Evolutionary conservation across 1,139 yeast species (phyloP), one percentile per base, ranked within the genome.

Genomic region (Suhomyces kunorum): DNA sequence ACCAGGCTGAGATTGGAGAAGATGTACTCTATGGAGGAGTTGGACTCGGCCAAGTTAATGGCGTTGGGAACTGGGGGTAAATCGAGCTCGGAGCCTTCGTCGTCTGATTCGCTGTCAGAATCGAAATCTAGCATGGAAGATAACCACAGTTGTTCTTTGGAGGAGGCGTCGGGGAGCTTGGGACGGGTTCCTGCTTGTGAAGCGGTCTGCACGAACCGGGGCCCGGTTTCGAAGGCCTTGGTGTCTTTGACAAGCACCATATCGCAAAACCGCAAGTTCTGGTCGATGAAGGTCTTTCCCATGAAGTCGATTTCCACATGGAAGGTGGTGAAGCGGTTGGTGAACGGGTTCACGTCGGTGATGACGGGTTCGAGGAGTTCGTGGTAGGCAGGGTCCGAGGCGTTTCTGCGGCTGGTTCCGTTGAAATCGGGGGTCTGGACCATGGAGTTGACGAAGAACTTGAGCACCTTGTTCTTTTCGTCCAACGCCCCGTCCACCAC

Each of bases 291-390:
- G 18, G 60, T 54, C 28, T 64, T 63, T 3, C 80, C 82, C 61
- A 67, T 64, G 50, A 72, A 77, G 38, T 63, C 63, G 16, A 71
- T 54, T 28, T 66, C 63, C n/a, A 75, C 69, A 39, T 73, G 76
- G 27, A 78, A 55, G 1, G 81, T 74, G 5, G 82, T 72, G 51
- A 54, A 76, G 43, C 57, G 62, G 51, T 76, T 75, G 2, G 81
- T 71, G 4, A 68, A 57, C 3, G 42, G 14, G 49, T 78, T 68
- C 18, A 74, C 74, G 47, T 78, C 82, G 12, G 53, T 52, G 12
- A 71, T 62, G 6, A 64, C 49, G 11, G 47, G 49, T 6, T 44
- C 18, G 31, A 28, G 31, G 26, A 43, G 36, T 20, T 39, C 36
- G 24, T 14, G 15, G 28, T 36, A 26, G 8, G 28, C 38, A 2